These are phyloP conservation scores for Penicillium goetzii DNA, from an alignment of 495 filamentous ascomycete species.

Conservation along the genomic window DNA sequence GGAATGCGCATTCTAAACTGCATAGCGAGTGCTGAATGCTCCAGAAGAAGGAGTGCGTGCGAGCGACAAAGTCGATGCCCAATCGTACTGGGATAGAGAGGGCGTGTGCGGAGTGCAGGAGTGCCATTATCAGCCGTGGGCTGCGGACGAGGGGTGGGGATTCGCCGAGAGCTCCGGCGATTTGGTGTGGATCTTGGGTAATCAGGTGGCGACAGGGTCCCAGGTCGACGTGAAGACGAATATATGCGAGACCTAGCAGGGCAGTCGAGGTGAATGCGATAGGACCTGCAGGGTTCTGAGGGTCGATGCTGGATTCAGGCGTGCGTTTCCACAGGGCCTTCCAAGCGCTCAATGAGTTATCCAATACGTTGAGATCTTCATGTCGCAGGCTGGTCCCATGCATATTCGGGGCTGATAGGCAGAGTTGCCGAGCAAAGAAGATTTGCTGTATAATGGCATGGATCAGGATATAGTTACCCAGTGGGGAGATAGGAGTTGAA, in stretches of 20 bases:
- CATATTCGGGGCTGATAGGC: conserved; percentile 48
- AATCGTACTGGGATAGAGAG: conserved; percentile 58
- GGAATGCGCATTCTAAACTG: conserved; percentile 57
- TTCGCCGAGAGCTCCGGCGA: conserved; percentile 45
- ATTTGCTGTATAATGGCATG: conserved; percentile 59
- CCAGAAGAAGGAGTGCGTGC: conserved; percentile 59
- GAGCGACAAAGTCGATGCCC: conserved; percentile 56
- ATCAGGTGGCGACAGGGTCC: conserved; percentile 52
- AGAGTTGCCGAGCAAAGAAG: conserved; percentile 54
- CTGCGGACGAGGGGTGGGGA: conserved; percentile 49
- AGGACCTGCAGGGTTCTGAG: conserved; percentile 55
- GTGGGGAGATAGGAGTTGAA: conserved; percentile 54
- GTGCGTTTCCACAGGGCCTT: conserved; percentile 57
- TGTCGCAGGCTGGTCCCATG: conserved; percentile 49
- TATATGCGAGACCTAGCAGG: conserved; percentile 57
- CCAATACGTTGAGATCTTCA: conserved; percentile 48
- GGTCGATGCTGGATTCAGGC: conserved; percentile 57
- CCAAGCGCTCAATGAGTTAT: conserved; percentile 54
- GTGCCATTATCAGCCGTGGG: conserved; percentile 52
- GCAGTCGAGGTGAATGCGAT: conserved; percentile 60
- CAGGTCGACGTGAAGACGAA: conserved; percentile 53
- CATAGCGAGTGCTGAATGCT: conserved; percentile 60
- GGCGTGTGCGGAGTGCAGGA: conserved; percentile 57
- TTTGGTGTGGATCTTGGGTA: conserved; percentile 51
- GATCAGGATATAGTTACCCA: conserved; percentile 59